Evolutionary conservation across 345 rosid genomes (phyloP), one percentile per base, ranked within the genome.

Genomic region (Eucalyptus sideroxylon): DNA sequence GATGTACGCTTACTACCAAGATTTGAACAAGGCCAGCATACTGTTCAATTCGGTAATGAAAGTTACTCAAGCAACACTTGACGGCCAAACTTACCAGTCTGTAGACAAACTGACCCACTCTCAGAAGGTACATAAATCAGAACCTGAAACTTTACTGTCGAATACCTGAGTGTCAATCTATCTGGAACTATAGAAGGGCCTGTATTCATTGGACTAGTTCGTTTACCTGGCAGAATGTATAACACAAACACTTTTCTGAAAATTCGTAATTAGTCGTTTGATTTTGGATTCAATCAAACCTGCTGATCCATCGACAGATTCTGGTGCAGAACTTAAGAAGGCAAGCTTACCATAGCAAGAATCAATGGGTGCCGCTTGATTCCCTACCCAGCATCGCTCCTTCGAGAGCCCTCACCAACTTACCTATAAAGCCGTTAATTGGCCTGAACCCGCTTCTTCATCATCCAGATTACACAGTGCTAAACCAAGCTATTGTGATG

Each of bases 301-400:
- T 21, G 27, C 51, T 53, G 89, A 11, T 90, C 16, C 23, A 40
- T 89, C 88, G 49, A 11, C 93, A 96, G 95, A 89, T n/a, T 42
- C 3, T 92, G 82, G 92, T 96, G 4, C 92, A 96, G 88, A 91
- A 91, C n/a, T 9, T 90, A 7, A 96, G 93, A 92, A 87, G 31
- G 26, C 94, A 89, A 31, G 98, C 99, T 80, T 95, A 94, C 67
- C 56, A 69, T 77, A 93, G 95, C 40, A 42, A 62, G 40, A 21
- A 21, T 21, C 21, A 86, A 53, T 89, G 95, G 50, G 86, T 80
- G 59, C 86, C 6, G 42, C 55, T 93, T 1, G 90, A 94, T 87
- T 60, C 86, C 15, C 89, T 86, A 5, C 34, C 91, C 27, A 87
- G 88, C 62, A 51, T 26, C 7, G 86, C 89, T 77, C 92, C 91